These are phyloP conservation scores for Aspergillus ostianus DNA, from an alignment of 495 filamentous ascomycete genomes.

Conservation along the genomic window DNA sequence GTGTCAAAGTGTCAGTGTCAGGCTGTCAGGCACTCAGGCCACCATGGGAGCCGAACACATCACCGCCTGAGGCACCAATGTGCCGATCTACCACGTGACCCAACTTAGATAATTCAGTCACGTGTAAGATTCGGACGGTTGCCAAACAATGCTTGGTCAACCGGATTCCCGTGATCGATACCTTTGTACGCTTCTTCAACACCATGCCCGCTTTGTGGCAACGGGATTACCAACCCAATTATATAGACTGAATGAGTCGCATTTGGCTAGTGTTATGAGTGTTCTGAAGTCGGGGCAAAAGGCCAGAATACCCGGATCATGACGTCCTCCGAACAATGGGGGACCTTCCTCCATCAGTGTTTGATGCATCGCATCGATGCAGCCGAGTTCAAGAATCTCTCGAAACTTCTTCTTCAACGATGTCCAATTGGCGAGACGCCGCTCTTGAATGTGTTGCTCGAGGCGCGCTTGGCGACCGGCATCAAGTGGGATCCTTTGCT, in stretches of 20 bases:
- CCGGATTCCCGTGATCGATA: background rate
- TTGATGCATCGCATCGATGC: slow-evolving; percentile 44
- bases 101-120: background rate
- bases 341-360: slow-evolving; percentile 42
- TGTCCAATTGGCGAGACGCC: slow-evolving; percentile 33
- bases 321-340: slow-evolving; percentile 40
- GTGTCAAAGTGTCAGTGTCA: background rate
- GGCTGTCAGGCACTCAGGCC: background rate
- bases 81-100: background rate
- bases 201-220: slow-evolving; percentile 15
- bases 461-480: slow-evolving; percentile 46
- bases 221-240: slow-evolving; percentile 5
- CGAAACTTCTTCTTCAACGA: slow-evolving; percentile 32
- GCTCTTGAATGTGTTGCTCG: slow-evolving; percentile 60
- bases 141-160: slow-evolving; percentile 7
- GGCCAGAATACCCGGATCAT: slow-evolving; percentile 14
- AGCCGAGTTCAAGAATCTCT: slow-evolving; percentile 40
- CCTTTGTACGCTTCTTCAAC: background rate
- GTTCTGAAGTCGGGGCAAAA: background rate
- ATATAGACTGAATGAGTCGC: slow-evolving; percentile 2
- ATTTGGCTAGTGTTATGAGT: slow-evolving; percentile 14
- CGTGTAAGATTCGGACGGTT: background rate
- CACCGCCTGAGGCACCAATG: background rate
- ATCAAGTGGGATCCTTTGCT: slow-evolving; percentile 63
- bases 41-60: background rate